phyloP scores from a whole-genome alignment of 2,329 filamentous ascomycete species.

The Aspergillus nomiae region DNA sequence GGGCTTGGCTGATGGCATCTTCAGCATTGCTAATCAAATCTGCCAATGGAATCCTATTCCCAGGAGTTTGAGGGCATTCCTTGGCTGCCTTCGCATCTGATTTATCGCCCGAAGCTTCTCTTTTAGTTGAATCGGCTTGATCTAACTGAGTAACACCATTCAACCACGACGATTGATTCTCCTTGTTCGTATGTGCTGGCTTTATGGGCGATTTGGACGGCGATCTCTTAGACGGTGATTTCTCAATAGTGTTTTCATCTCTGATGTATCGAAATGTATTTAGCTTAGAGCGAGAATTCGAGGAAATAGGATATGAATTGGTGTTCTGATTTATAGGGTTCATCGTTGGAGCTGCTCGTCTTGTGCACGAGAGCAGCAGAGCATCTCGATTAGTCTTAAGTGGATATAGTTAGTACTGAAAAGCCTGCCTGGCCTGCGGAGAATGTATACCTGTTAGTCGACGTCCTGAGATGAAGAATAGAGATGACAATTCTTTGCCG shows the following conservation, averaged over 20 bases:
- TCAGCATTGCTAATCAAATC: conserved; percentile 64
- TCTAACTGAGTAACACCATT: conserved; percentile 34
- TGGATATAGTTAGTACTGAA: conserved; percentile 9
- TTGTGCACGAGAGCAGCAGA: conserved; percentile 20
- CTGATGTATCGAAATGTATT: conserved; percentile 57
- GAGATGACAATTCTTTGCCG: not conserved
- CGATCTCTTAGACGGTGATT: conserved; percentile 24
- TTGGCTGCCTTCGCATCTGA: conserved; percentile 32
- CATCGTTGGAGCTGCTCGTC: conserved; percentile 19
- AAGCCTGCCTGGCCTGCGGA: not conserved
- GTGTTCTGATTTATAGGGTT: conserved; percentile 28
- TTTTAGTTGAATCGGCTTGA: conserved; percentile 21
- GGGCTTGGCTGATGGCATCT: conserved; percentile 53
- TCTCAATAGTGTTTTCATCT: conserved; percentile 26
- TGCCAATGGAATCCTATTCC: conserved; percentile 59
- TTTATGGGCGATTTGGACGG: conserved; percentile 26
- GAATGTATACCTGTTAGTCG: not conserved
- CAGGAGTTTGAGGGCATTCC: conserved; percentile 59
- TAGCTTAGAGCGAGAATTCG: conserved; percentile 56
- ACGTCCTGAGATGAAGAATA: not conserved
- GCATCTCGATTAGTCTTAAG: conserved; percentile 26
- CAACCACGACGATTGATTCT: conserved; percentile 44
- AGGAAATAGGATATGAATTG: conserved; percentile 46
- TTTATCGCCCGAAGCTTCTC: conserved; percentile 20
- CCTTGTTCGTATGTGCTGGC: conserved; percentile 44